Conservation (phyloP, 2,329 filamentous ascomycete species). For the Truncatella angustata region DNA sequence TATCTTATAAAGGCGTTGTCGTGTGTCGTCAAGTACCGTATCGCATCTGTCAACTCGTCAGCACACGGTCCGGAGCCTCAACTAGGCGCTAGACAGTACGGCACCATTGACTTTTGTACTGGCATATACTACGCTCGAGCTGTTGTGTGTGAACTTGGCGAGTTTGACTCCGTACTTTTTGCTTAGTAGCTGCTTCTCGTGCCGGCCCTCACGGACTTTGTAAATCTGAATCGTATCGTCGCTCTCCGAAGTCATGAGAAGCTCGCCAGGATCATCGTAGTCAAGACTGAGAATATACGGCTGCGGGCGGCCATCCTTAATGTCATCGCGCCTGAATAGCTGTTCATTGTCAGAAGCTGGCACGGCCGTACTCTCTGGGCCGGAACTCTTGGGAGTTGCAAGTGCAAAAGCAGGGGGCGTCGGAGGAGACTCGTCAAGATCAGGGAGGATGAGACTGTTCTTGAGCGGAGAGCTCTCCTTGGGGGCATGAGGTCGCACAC, state of each 20-base stretch:
- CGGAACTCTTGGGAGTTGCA: not conserved
- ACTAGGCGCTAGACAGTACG: constrained; percentile 16
- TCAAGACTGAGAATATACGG: constrained; percentile 84
- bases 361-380: not conserved
- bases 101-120: constrained; percentile 90
- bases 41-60: constrained; percentile 58
- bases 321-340: constrained; percentile 60
- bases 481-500: not conserved
- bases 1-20: constrained; percentile 97
- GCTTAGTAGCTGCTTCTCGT: constrained; percentile 84
- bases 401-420: not conserved
- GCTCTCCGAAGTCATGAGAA: constrained; percentile 85
- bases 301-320: constrained; percentile 49
- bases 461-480: not conserved
- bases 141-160: constrained; percentile 90
- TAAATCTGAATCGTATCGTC: constrained; percentile 96
- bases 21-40: constrained; percentile 83
- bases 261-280: constrained; percentile 93
- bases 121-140: constrained; percentile 88
- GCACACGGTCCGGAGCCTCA: not conserved
- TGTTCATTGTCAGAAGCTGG: constrained; percentile 24
- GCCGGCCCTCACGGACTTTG: constrained; percentile 85
- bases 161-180: constrained; percentile 97
- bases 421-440: not conserved
- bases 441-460: not conserved